phyloP scores from a whole-genome alignment of 139 green algal genomes.

The Closterium sp. region DNA sequence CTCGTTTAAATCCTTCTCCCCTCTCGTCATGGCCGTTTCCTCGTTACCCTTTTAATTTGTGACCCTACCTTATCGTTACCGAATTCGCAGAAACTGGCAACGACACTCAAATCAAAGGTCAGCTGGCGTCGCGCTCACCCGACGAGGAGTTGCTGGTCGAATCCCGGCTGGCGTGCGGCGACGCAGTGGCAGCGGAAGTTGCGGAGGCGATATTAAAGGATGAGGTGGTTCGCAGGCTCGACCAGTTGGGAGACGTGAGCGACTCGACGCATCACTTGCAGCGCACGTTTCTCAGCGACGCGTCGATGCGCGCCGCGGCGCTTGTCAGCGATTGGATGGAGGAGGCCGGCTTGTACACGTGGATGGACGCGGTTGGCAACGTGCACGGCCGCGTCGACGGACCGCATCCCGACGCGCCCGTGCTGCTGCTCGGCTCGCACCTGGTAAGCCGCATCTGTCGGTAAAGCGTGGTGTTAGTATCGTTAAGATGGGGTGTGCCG shows the following conservation, averaged over 20 bases:
- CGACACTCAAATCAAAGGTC: neutral
- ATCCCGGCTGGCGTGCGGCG: neutral
- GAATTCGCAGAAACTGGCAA: neutral
- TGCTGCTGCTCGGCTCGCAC: conserved; percentile 47
- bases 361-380: conserved; percentile 51
- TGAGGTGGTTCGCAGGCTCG: neutral
- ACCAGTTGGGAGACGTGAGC: conserved; percentile 5
- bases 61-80: too few relatives aligned
- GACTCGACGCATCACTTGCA: conserved; percentile 29
- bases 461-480: too few relatives aligned
- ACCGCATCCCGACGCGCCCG: conserved; percentile 24
- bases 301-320: conserved; percentile 1
- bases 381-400: conserved; percentile 49
- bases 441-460: conserved; percentile 4
- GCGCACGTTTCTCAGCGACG: conserved; percentile 53
- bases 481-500: too few relatives aligned
- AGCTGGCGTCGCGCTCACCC: neutral
- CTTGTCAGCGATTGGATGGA: conserved; percentile 47
- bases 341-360: conserved; percentile 49
- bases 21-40: too few relatives aligned
- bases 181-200: neutral
- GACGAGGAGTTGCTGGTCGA: neutral
- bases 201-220: neutral
- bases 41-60: too few relatives aligned
- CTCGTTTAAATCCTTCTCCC: too few relatives aligned